Conservation (phyloP, 495 filamentous ascomycete species). For the Lindgomyces ingoldianus region DNA sequence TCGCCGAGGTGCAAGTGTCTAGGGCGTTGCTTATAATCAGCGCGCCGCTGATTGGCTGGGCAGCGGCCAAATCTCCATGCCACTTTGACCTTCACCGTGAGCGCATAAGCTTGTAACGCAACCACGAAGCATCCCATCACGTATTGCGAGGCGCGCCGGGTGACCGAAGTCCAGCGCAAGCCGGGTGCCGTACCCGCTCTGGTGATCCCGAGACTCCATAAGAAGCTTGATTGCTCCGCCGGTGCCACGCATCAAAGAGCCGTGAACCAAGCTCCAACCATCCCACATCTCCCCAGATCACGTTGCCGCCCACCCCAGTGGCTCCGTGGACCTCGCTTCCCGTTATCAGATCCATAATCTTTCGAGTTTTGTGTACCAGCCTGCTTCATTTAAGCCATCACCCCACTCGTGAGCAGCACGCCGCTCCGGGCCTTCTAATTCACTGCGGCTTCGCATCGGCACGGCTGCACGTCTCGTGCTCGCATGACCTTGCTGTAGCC, state of each 20-base stretch:
- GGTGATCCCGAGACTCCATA: not conserved
- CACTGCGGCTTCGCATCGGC: constrained; percentile 1
- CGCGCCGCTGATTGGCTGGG: not conserved
- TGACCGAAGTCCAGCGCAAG: not conserved
- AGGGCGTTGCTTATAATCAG: not conserved
- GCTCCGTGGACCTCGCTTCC: not conserved
- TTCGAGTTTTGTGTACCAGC: constrained; percentile 3
- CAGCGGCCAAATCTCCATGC: not conserved
- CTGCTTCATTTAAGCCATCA: not conserved
- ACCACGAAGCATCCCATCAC: not conserved
- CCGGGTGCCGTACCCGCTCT: not conserved
- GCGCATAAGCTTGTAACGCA: not conserved
- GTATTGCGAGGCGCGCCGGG: not conserved
- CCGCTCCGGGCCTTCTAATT: not conserved
- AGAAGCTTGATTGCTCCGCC: not conserved
- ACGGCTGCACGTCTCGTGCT: not conserved
- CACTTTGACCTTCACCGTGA: not conserved
- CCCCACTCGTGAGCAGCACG: not conserved
- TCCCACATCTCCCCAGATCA: constrained; percentile 22
- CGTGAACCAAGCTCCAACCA: not conserved
- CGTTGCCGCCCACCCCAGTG: constrained; percentile 4
- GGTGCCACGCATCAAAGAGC: not conserved
- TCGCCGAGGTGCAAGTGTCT: not conserved
- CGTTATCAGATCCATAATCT: not conserved
- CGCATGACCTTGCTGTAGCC: not conserved